Conservation (phyloP, 768 basidiomycete genomes). For the Nevesoporus exiguus region DNA sequence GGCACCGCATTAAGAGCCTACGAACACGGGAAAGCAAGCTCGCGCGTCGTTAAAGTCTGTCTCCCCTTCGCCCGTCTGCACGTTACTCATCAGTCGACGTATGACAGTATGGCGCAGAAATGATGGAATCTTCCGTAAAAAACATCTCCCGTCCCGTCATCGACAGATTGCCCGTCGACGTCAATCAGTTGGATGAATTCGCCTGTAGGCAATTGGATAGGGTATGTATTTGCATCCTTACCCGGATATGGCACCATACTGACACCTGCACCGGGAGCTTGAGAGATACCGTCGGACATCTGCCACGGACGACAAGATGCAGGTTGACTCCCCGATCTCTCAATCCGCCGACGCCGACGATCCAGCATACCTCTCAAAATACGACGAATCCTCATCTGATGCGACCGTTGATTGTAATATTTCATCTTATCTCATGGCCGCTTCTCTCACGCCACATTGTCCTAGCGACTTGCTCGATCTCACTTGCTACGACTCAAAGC, state of each 20-base stretch:
- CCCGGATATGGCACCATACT: not conserved
- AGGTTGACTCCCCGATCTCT: slow-evolving; percentile 16
- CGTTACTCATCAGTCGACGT: slow-evolving; percentile 9
- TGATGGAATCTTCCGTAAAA: slow-evolving; percentile 82
- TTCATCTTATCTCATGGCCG: slow-evolving; percentile 4
- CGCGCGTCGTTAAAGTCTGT: slow-evolving; percentile 78
- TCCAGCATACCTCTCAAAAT: not conserved
- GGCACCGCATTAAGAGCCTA: slow-evolving; percentile 70
- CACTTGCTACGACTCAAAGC: slow-evolving; percentile 5
- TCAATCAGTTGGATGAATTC: slow-evolving; percentile 79
- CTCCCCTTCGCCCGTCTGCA: not conserved
- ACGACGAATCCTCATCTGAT: not conserved
- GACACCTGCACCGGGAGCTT: slow-evolving; percentile 31
- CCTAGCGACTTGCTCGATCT: not conserved
- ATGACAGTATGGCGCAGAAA: slow-evolving; percentile 78
- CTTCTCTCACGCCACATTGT: not conserved
- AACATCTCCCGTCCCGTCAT: slow-evolving; percentile 80
- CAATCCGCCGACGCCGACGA: not conserved
- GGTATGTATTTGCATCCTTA: slow-evolving; percentile 39
- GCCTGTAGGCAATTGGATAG: slow-evolving; percentile 85
- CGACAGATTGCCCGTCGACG: slow-evolving; percentile 68
- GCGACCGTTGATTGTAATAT: slow-evolving; percentile 2
- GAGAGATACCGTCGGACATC: slow-evolving; percentile 49
- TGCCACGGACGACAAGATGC: slow-evolving; percentile 29
- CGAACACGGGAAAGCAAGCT: slow-evolving; percentile 80